Percentiles rank a stretch among this genome's conserved stretches.
Conservation (phyloP, 2,329 filamentous ascomycete genomes). For the Teratosphaeria viscida region DNA sequence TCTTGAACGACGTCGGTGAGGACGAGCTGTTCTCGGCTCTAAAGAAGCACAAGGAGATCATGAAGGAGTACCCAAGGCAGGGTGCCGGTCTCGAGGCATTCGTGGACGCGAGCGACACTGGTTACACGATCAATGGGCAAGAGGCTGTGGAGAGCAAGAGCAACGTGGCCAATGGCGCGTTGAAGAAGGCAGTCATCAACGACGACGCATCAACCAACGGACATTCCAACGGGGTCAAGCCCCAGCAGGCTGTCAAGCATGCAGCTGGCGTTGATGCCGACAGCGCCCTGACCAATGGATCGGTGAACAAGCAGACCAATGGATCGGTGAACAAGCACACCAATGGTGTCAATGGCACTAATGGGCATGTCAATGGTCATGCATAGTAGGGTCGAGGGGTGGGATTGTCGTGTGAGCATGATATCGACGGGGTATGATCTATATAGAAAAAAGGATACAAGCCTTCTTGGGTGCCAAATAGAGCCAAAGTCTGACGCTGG, state of each 20-base stretch:
- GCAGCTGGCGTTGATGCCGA: slow-evolving; percentile 20
- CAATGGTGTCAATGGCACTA: slow-evolving; percentile 15
- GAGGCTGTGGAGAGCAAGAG: slow-evolving; percentile 23
- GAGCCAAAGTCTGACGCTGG: background rate
- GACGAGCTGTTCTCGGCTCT: slow-evolving; percentile 54
- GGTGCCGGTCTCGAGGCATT: slow-evolving; percentile 59
- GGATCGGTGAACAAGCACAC: slow-evolving; percentile 6
- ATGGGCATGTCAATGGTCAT: slow-evolving; percentile 12
- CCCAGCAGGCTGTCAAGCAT: slow-evolving; percentile 17
- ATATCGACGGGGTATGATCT: background rate
- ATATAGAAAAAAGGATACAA: slow-evolving; percentile 4
- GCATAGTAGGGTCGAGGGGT: background rate
- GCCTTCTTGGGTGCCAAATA: background rate
- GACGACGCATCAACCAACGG: slow-evolving; percentile 19
- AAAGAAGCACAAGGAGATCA: slow-evolving; percentile 51
- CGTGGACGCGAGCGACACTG: slow-evolving; percentile 60
- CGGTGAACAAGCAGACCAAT: slow-evolving; percentile 8
- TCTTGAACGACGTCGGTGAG: slow-evolving; percentile 55
- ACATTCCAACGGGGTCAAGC: slow-evolving; percentile 11
- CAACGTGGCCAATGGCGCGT: slow-evolving; percentile 15
- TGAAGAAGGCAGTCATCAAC: slow-evolving; percentile 27
- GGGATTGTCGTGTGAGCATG: background rate
- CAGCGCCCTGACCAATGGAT: slow-evolving; percentile 5
- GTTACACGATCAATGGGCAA: slow-evolving; percentile 41
- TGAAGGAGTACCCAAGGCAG: slow-evolving; percentile 51